phyloP scores from a whole-genome alignment of 140 eudicot species.

The Erigeron philadelphicus region DNA sequence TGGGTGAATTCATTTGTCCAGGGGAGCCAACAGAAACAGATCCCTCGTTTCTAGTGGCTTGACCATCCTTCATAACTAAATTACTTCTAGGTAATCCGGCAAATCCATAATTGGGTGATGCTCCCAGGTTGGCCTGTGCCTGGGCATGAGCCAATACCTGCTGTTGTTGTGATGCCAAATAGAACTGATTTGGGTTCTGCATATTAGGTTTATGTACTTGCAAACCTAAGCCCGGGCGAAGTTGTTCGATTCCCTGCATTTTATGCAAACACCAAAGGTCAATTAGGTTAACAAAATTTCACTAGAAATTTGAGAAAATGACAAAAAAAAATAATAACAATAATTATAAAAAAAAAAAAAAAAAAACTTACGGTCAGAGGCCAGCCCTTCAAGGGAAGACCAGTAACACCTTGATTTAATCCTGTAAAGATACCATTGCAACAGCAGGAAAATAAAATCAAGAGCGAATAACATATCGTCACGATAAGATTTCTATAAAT shows the following conservation, averaged over 20 bases:
- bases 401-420: constrained; percentile 69
- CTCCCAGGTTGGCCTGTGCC: constrained; percentile 68
- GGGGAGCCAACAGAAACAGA: constrained; percentile 78
- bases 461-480: not conserved
- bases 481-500: not conserved
- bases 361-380: constrained; percentile 76
- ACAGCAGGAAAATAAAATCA: not conserved
- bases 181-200: constrained; percentile 76
- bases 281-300: constrained; percentile 4
- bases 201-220: constrained; percentile 76
- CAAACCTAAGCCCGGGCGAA: constrained; percentile 66
- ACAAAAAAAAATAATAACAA: constrained; percentile 21
- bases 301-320: constrained; percentile 4
- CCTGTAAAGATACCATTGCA: constrained; percentile 33
- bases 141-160: constrained; percentile 87
- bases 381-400: constrained; percentile 97
- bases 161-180: constrained; percentile 81
- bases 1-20: constrained; percentile 74
- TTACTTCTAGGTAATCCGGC: constrained; percentile 78
- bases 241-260: constrained; percentile 79
- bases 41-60: constrained; percentile 76
- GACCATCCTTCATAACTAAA: constrained; percentile 78
- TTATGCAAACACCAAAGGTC: constrained; percentile 14
- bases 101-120: constrained; percentile 71
- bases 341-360: not conserved